Evolutionary conservation across 2,329 filamentous ascomycete species (phyloP).

Genomic region (Cryphonectria parasitica): DNA sequence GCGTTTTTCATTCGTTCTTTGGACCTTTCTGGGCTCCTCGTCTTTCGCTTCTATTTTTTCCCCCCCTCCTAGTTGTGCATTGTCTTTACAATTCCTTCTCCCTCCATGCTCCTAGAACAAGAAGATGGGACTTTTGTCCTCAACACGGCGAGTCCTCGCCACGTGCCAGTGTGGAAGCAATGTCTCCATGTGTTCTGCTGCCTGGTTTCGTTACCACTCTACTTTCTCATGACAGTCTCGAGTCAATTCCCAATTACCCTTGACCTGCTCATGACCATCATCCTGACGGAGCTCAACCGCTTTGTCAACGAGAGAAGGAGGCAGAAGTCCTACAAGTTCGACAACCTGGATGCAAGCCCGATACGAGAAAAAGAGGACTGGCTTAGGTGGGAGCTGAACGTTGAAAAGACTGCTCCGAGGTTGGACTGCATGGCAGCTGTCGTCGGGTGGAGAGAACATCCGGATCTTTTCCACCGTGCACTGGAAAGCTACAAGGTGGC

Average conservation of each 20-base stretch:
- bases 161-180: constrained; percentile 33
- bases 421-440: constrained; percentile 34
- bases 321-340: constrained; percentile 22
- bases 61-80: background rate
- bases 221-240: constrained; percentile 33
- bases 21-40: background rate
- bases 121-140: constrained; percentile 2
- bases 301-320: constrained; percentile 35
- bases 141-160: constrained; percentile 27
- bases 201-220: constrained; percentile 34
- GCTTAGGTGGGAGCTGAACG: constrained; percentile 26
- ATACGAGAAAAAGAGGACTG: constrained; percentile 29
- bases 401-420: constrained; percentile 15
- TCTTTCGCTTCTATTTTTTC: background rate
- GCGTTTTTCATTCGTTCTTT: background rate
- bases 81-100: background rate
- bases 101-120: constrained; percentile 8
- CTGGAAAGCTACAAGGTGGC: constrained; percentile 37
- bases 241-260: constrained; percentile 35
- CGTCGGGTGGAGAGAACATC: constrained; percentile 41
- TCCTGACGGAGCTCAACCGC: constrained; percentile 36
- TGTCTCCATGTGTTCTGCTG: constrained; percentile 36
- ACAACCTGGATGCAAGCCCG: constrained; percentile 20
- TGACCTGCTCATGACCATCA: constrained; percentile 36
- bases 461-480: constrained; percentile 34